Conservation (phyloP, 2,329 filamentous ascomycete genomes). For the Clathrospora elynae region DNA sequence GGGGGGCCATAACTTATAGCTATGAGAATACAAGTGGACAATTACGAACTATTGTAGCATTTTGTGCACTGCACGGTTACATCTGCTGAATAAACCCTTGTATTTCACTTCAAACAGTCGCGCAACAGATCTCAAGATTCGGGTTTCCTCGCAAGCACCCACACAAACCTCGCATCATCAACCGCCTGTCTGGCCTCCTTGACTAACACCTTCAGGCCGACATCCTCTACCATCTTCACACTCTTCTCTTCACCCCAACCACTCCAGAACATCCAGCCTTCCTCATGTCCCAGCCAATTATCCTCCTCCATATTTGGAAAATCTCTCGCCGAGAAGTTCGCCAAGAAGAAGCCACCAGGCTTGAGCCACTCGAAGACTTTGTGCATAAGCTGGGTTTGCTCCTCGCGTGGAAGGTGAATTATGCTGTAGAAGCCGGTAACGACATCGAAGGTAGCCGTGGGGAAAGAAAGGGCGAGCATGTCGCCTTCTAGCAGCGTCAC, state of each 20-base stretch:
- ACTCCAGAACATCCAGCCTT: slow-evolving; percentile 50
- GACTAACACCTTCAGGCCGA: slow-evolving; percentile 32
- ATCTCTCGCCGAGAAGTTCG: slow-evolving; percentile 48
- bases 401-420: slow-evolving; percentile 59
- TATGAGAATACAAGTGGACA: too few relatives aligned
- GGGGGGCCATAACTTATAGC: too few relatives aligned
- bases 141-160: slow-evolving; percentile 39
- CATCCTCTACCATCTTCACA: slow-evolving; percentile 35
- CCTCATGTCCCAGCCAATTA: slow-evolving; percentile 44
- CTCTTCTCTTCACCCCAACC: slow-evolving; percentile 47
- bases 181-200: slow-evolving; percentile 31
- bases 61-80: too few relatives aligned
- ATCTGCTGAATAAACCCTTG: too few relatives aligned
- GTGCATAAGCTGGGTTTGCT: slow-evolving; percentile 56
- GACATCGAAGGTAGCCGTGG: slow-evolving; percentile 51
- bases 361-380: slow-evolving; percentile 57
- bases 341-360: slow-evolving; percentile 55
- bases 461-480: slow-evolving; percentile 51
- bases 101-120: too few relatives aligned
- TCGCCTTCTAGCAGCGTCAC: slow-evolving; percentile 46
- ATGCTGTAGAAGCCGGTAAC: slow-evolving; percentile 61
- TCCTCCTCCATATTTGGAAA: slow-evolving; percentile 14
- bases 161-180: slow-evolving; percentile 35
- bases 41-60: too few relatives aligned
- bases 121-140: too few relatives aligned